phyloP scores from a whole-genome alignment of 441 rosid genomes.

The Pelargonium citronellum region DNA sequence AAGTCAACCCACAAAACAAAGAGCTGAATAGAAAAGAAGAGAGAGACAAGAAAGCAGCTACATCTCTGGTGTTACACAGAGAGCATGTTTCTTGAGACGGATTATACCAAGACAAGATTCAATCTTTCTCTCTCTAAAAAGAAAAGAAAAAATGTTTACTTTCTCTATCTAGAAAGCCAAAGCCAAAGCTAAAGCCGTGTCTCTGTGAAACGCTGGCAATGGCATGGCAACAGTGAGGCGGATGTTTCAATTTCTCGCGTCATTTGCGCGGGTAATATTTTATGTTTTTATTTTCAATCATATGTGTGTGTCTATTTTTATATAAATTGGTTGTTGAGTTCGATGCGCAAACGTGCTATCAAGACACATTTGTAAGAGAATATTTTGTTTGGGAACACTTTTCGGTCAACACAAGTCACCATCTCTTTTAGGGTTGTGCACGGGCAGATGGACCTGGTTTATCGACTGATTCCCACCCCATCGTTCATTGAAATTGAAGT shows the following conservation, averaged over 20 bases:
- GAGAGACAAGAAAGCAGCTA: constrained; percentile 9
- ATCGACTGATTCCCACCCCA: no score
- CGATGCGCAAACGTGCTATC: no score
- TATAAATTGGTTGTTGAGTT: no score
- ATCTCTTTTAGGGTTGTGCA: no score
- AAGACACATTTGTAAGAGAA: no score
- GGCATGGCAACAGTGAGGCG: constrained; percentile 16
- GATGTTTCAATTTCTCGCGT: constrained; percentile 29
- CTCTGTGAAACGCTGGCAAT: constrained; percentile 3
- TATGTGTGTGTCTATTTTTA: not conserved
- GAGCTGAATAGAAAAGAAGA: not conserved
- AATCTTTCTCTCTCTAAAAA: not conserved
- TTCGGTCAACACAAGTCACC: no score
- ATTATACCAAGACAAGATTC: constrained; percentile 16
- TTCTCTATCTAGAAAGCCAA: not conserved
- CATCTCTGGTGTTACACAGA: not conserved
- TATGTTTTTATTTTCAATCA: not conserved
- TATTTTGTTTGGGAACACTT: no score
- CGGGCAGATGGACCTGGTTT: no score
- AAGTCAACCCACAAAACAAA: not conserved
- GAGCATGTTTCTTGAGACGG: not conserved
- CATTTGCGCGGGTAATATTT: not conserved
- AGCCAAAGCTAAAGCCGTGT: not conserved
- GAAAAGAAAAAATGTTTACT: not conserved
- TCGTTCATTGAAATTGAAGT: no score